phyloP scores from a whole-genome alignment of 31 red algal genomes.

The Porphyra umbilicalis region DNA sequence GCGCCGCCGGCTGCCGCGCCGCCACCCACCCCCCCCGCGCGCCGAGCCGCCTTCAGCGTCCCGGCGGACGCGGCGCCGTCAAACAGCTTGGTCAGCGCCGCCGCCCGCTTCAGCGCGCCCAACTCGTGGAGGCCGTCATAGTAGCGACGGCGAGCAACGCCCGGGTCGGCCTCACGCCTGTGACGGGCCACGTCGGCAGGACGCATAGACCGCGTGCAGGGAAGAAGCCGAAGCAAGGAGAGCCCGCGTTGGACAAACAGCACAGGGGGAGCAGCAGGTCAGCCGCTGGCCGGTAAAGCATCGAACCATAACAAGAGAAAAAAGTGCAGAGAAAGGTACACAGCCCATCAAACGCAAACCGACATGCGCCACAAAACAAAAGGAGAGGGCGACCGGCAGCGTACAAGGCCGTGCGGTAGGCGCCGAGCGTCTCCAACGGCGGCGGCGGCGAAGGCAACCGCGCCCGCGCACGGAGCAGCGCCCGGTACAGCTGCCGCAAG shows the following conservation, averaged over 20 bases:
- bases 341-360: neutral
- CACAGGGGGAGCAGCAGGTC: too few relatives aligned
- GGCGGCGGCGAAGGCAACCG: neutral
- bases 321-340: neutral
- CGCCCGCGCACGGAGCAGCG: neutral
- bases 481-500: neutral
- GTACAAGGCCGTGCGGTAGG: neutral
- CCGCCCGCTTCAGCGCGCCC: neutral
- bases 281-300: too few relatives aligned
- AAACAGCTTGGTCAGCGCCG: neutral
- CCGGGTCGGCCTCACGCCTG: neutral
- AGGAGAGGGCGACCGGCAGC: neutral
- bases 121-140: neutral
- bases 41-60: neutral
- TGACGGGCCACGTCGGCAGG: neutral
- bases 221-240: neutral
- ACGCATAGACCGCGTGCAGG: too few relatives aligned
- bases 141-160: neutral
- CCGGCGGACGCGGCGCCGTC: neutral
- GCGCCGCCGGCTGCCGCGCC: too few relatives aligned
- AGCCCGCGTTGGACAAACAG: neutral
- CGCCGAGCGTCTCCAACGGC: neutral
- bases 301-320: neutral
- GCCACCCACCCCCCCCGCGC: too few relatives aligned
- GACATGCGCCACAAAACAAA: neutral